Conservation (phyloP, 139 green algal species). For the Diplosphaera chodatii region DNA sequence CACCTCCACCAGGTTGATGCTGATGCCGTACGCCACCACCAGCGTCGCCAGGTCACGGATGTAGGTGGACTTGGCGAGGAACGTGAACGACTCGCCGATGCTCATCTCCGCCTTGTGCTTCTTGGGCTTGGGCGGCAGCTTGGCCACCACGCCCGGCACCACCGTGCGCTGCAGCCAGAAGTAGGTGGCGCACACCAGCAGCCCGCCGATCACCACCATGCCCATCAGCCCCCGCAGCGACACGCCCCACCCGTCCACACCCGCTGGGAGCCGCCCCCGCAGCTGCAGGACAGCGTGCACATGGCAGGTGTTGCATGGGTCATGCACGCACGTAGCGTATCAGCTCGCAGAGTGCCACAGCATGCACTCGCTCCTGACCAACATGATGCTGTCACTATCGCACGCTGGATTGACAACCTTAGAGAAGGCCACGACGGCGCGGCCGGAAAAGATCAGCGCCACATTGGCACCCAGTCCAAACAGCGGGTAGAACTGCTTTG, state of each 20-base stretch:
- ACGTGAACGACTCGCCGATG: slow-evolving; percentile 88
- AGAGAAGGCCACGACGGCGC: slow-evolving; percentile 97
- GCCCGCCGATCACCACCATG: slow-evolving; percentile 86
- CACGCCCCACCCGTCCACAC: slow-evolving; percentile 94
- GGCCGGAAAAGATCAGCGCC: slow-evolving; percentile 95
- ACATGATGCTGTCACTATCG: too few species aligned
- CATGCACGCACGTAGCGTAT: too few species aligned
- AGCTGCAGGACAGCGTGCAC: too few species aligned
- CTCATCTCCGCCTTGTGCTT: slow-evolving; percentile 90
- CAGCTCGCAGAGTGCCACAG: too few species aligned
- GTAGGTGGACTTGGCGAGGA: slow-evolving; percentile 91
- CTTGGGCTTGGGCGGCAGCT: slow-evolving; percentile 66
- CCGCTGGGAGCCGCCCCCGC: slow-evolving; percentile 79
- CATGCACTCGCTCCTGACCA: too few species aligned
- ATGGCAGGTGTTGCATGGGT: too few species aligned
- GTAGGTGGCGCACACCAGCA: slow-evolving; percentile 78
- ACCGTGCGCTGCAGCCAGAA: slow-evolving; percentile 79
- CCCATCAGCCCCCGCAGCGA: slow-evolving; percentile 95
- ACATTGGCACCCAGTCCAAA: slow-evolving; percentile 98
- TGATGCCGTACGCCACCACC: slow-evolving; percentile 96
- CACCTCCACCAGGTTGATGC: slow-evolving; percentile 99
- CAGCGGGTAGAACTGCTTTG: slow-evolving; percentile 98
- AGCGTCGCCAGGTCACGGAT: slow-evolving; percentile 93
- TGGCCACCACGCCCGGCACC: slow-evolving; percentile 55
- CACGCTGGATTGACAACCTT: too few species aligned